Evolutionary conservation across 768 basidiomycete genomes (phyloP).

Genomic region (Astraeus odoratus): DNA sequence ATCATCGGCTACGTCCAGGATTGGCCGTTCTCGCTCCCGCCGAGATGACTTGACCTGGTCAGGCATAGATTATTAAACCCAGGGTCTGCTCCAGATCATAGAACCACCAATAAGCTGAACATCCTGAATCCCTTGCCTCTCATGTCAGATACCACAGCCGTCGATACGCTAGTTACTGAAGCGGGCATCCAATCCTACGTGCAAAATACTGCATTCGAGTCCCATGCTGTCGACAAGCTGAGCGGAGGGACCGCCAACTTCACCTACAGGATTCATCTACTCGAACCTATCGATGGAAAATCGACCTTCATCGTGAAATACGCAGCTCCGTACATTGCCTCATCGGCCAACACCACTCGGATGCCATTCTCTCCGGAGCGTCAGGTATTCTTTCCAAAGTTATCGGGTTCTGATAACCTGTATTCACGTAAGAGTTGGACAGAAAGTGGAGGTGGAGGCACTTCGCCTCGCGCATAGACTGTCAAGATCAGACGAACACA

Average conservation of each 20-base stretch:
- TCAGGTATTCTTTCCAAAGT: slow-evolving; percentile 37
- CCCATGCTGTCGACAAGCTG: slow-evolving; percentile 32
- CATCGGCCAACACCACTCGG: slow-evolving; percentile 3
- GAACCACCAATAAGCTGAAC: background rate
- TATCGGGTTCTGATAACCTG: background rate
- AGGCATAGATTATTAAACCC: background rate
- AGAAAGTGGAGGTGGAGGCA: slow-evolving; percentile 41
- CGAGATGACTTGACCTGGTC: background rate
- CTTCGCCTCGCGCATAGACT: slow-evolving; percentile 36
- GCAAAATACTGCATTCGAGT: slow-evolving; percentile 39
- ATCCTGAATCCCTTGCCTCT: background rate
- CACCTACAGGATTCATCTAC: slow-evolving; percentile 47
- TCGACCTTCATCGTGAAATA: slow-evolving; percentile 55
- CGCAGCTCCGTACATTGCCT: slow-evolving; percentile 37
- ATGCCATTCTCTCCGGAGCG: slow-evolving; percentile 38
- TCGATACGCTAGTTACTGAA: slow-evolving; percentile 20
- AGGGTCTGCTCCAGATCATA: no score
- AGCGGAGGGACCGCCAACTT: slow-evolving; percentile 52
- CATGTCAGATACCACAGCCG: slow-evolving; percentile 14
- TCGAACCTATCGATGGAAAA: slow-evolving; percentile 32
- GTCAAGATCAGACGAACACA: slow-evolving; percentile 22
- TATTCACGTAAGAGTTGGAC: slow-evolving; percentile 26
- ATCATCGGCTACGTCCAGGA: slow-evolving; percentile 5
- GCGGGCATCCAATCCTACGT: slow-evolving; percentile 38
- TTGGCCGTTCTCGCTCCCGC: background rate